Percentiles rank a stretch among this genome's conserved stretches.
Conservation (phyloP, 345 rosid genomes). For the Fremontodendron californicum region DNA sequence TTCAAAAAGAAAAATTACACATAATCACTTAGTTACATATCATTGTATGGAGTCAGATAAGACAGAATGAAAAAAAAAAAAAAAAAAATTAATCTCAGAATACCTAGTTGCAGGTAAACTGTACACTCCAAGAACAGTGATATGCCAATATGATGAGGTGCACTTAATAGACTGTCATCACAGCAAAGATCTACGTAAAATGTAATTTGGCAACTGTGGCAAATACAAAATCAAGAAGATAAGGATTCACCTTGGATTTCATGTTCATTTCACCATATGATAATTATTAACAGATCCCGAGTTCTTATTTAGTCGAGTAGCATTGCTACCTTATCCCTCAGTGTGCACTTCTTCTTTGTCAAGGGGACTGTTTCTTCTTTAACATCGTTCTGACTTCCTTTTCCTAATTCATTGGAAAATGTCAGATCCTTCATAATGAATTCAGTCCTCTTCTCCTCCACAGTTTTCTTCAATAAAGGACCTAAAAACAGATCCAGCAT, state of each 20-base stretch:
- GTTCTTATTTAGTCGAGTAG: constrained; percentile 31
- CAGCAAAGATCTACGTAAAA: neutral
- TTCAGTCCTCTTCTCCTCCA: constrained; percentile 19
- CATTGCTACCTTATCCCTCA: constrained; percentile 48
- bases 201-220: neutral
- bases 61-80: neutral
- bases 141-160: neutral
- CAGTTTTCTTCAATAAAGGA: constrained; percentile 46
- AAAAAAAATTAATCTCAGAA: neutral
- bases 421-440: constrained; percentile 13
- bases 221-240: neutral
- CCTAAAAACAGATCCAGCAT: constrained; percentile 58
- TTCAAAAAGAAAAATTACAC: neutral
- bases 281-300: neutral
- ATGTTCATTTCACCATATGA: neutral
- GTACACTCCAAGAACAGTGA: neutral
- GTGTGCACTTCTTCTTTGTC: constrained; percentile 44
- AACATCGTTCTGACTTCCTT: constrained; percentile 16
- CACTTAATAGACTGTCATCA: neutral
- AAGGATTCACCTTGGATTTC: neutral
- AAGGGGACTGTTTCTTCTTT: constrained; percentile 22
- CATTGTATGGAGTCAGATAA: neutral
- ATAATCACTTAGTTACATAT: neutral
- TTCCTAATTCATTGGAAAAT: constrained; percentile 16
- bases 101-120: neutral